Evolutionary conservation across 495 filamentous ascomycete genomes (phyloP), one percentile per base, ranked within the genome.

Genomic region (Jackrogersella multiformis): DNA sequence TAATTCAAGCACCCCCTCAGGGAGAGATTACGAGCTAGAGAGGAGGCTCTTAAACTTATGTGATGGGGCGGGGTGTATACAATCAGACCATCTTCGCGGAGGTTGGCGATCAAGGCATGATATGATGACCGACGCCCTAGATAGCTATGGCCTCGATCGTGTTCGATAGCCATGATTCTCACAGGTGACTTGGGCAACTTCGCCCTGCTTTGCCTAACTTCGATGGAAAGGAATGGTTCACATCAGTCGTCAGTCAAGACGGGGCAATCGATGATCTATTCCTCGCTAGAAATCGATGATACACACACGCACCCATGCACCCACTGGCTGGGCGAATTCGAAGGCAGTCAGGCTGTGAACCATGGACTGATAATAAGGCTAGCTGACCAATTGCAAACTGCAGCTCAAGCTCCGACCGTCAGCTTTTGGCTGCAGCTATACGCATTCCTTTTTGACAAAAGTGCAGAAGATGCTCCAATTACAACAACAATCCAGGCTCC

Each of bases 311-410:
- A n/a, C n/a, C 26, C 18, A 46, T 21, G n/a, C n/a, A n/a, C 53
- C 18, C 35, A 26, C 38, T 42, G 16, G 23, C 53, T 56, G 53
- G 53, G 53, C 53, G 53, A 34, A 32, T n/a, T 20, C 24, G 15
- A 35, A 20, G 4, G 28, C 4, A 35, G 48, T 35, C 12, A 10
- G 15, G 26, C 48, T 4, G 16, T 7, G 45, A 32, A 5, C 12
- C 42, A 18, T 42, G 21, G 20, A 45, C 12, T 24, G 21, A 15
- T 15, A 26, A 6, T 12, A 42, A 32, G 35, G 53, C 53, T 41
- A 13, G 13, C 23, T 56, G 13, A 20, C 28, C 26, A 45, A 24
- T 8, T 1, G 16, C 4, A 1, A 42, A 5, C 15, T 20, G 39
- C 39, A 42, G 13, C 15, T 20, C 13, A 36, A 36, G 34, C 34